Evolutionary conservation across 768 basidiomycete species (phyloP).

Genomic region (Rubroboletus satanas): DNA sequence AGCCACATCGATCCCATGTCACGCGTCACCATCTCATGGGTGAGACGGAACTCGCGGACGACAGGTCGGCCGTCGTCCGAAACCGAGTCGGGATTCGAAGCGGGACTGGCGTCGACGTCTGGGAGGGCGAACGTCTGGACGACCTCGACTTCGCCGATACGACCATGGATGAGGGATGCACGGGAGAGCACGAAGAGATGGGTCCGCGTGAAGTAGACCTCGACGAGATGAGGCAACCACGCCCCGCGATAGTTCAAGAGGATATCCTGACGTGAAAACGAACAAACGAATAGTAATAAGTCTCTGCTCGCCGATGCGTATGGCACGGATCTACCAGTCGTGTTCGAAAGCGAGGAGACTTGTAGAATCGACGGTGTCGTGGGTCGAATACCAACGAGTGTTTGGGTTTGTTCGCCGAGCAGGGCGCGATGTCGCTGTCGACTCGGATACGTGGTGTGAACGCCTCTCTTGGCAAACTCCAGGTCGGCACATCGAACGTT

Average conservation of each 20-base stretch:
- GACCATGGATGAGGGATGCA: conserved; percentile 10
- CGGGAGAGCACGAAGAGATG: conserved; percentile 17
- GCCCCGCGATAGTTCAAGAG: conserved; percentile 15
- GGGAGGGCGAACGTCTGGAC: conserved; percentile 22
- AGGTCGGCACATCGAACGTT: conserved; percentile 13
- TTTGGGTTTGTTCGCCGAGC: conserved; percentile 6
- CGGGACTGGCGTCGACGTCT: neutral
- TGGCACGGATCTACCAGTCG: conserved; percentile 6
- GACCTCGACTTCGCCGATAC: conserved; percentile 11
- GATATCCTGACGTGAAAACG: conserved; percentile 2
- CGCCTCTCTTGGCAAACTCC: conserved; percentile 6
- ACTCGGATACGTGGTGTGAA: conserved; percentile 15
- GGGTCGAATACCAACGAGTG: conserved; percentile 17
- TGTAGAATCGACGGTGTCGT: conserved; percentile 15
- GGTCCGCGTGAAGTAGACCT: conserved; percentile 12
- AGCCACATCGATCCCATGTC: conserved; percentile 10
- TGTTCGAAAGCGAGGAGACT: conserved; percentile 19
- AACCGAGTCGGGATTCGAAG: neutral
- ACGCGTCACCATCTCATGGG: conserved; percentile 14
- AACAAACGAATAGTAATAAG: neutral
- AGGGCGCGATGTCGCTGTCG: conserved; percentile 4
- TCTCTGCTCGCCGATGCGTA: neutral
- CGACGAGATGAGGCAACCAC: conserved; percentile 21
- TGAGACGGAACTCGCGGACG: conserved; percentile 19
- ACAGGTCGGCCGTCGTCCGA: neutral